phyloP scores from a whole-genome alignment of 2,329 filamentous ascomycete genomes.

The Aspergillus novofumigatus region DNA sequence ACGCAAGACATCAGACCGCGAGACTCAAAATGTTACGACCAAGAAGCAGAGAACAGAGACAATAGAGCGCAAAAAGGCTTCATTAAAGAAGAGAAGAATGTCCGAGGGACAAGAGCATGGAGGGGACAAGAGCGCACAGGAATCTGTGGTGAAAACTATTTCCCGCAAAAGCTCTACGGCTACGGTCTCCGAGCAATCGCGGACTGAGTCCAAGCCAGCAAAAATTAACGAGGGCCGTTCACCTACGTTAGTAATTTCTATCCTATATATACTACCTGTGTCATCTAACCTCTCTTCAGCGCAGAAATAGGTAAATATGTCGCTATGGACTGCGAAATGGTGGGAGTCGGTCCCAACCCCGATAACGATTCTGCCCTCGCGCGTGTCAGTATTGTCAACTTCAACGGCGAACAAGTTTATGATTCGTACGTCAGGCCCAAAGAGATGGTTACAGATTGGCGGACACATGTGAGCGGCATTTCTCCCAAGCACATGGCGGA shows the following conservation, averaged over 20 bases:
- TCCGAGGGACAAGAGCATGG: constrained; percentile 16
- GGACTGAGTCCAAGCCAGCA: constrained; percentile 40
- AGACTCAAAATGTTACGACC: constrained; percentile 25
- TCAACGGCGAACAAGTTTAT: constrained; percentile 87
- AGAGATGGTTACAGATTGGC: constrained; percentile 81
- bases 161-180: constrained; percentile 58
- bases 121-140: constrained; percentile 54
- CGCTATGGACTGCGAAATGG: constrained; percentile 97
- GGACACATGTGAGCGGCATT: constrained; percentile 81
- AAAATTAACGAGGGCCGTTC: constrained; percentile 62
- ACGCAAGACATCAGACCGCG: constrained; percentile 32
- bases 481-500: constrained; percentile 65
- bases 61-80: constrained; percentile 19
- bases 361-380: constrained; percentile 72
- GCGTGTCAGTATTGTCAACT: constrained; percentile 86
- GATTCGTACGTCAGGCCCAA: constrained; percentile 84
- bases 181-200: constrained; percentile 44
- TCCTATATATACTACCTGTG: constrained; percentile 6
- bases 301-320: constrained; percentile 82
- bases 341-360: constrained; percentile 65
- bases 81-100: constrained; percentile 32
- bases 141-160: constrained; percentile 56
- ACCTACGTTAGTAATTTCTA: constrained; percentile 29
- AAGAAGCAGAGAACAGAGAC: constrained; percentile 30
- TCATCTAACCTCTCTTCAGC: constrained; percentile 33